A percentile compares a stretch with the other conserved stretches of the same genome.
These are phyloP conservation scores for Psilocybe sp. DNA, from an alignment of 768 basidiomycete species.

Conservation along the genomic window DNA sequence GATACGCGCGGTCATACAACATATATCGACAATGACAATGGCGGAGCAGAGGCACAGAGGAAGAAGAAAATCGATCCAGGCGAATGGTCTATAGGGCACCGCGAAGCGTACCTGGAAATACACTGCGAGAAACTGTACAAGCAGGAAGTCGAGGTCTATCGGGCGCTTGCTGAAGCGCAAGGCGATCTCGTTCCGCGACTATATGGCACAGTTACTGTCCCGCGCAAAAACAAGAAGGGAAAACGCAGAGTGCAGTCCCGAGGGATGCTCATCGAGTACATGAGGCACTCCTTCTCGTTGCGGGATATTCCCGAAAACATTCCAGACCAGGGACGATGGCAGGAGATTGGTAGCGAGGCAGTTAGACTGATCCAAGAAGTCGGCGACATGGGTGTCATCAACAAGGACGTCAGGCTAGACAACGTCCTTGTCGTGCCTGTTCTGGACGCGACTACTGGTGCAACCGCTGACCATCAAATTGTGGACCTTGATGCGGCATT, in stretches of 20 bases:
- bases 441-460: not conserved
- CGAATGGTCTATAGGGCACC: slow-evolving; percentile 9
- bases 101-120: slow-evolving; percentile 14
- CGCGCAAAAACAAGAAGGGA: not conserved
- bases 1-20: too few species aligned
- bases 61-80: not conserved
- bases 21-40: too few species aligned
- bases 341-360: slow-evolving; percentile 11
- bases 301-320: slow-evolving; percentile 10
- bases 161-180: slow-evolving; percentile 3
- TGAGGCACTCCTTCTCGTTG: slow-evolving; percentile 12
- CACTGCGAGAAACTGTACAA: slow-evolving; percentile 7
- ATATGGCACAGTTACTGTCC: slow-evolving; percentile 9
- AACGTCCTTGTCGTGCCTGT: slow-evolving; percentile 15
- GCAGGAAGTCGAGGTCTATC: slow-evolving; percentile 13
- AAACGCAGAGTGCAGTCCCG: not conserved
- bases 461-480: not conserved
- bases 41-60: not conserved
- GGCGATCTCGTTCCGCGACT: slow-evolving; percentile 10
- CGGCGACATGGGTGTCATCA: slow-evolving; percentile 13
- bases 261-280: slow-evolving; percentile 13
- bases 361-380: slow-evolving; percentile 12
- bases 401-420: slow-evolving; percentile 15
- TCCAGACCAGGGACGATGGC: slow-evolving; percentile 7
- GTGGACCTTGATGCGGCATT: not conserved